A percentile compares a stretch with the other conserved stretches of the same genome.
Evolutionary conservation across 2,329 filamentous ascomycete genomes (phyloP).

Genomic region (Clonostachys byssicola): DNA sequence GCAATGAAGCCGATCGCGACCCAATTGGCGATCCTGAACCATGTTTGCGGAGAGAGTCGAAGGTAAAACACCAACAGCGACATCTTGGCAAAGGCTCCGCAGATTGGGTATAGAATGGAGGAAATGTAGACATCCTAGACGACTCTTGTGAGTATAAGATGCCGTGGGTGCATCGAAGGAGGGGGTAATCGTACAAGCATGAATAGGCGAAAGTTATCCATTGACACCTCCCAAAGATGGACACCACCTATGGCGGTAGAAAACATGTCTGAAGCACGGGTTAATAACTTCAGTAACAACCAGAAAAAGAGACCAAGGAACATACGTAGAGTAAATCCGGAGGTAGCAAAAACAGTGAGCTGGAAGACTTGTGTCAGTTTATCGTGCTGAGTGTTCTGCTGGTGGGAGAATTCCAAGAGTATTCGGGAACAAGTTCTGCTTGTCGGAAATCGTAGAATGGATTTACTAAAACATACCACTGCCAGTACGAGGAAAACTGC

Average conservation of each 20-base stretch:
- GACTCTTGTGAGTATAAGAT: neutral
- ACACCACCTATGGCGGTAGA: constrained; percentile 7
- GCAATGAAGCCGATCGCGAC: constrained; percentile 14
- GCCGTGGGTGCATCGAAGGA: neutral
- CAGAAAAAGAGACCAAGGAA: neutral
- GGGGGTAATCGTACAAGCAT: neutral
- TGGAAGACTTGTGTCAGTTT: too few relatives aligned
- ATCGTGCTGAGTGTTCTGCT: too few relatives aligned
- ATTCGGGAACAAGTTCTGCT: too few relatives aligned
- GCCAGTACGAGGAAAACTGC: neutral
- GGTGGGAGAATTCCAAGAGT: too few relatives aligned
- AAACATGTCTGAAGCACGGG: neutral
- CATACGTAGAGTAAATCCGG: too few relatives aligned
- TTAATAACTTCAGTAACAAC: neutral
- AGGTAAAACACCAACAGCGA: constrained; percentile 24
- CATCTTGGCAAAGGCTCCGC: constrained; percentile 22
- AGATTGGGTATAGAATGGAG: constrained; percentile 19
- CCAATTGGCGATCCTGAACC: constrained; percentile 18
- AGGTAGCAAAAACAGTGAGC: too few relatives aligned
- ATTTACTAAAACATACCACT: neutral
- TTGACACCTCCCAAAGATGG: constrained; percentile 12
- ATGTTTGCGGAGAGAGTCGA: constrained; percentile 19
- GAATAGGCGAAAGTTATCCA: constrained; percentile 5
- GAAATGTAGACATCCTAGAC: constrained; percentile 9
- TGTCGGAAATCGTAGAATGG: too few relatives aligned